phyloP scores from a whole-genome alignment of 176 grass and related monocot genomes.

The Coix lacrymajobi region DNA sequence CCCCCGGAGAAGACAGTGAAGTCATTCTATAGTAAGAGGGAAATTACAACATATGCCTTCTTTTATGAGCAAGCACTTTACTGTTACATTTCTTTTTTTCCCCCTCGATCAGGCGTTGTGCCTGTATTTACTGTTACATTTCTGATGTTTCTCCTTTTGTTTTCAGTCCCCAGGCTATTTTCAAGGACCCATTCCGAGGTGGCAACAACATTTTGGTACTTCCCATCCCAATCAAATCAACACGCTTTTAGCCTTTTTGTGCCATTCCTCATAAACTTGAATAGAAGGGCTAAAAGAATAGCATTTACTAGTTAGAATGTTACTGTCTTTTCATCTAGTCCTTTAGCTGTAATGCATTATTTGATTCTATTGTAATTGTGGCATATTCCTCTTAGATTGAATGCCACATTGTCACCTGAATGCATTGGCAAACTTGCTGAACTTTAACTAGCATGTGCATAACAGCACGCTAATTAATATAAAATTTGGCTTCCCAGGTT shows the following conservation, averaged over 20 bases:
- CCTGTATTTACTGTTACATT: not conserved
- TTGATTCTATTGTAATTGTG: not conserved
- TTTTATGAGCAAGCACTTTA: not conserved
- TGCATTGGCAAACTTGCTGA: not conserved
- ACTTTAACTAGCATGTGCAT: not conserved
- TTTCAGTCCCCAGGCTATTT: constrained; percentile 89
- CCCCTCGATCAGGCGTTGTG: too few species aligned
- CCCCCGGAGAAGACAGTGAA: constrained; percentile 98
- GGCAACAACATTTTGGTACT: constrained; percentile 93
- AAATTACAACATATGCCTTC: not conserved
- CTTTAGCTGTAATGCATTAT: not conserved
- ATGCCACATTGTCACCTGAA: not conserved
- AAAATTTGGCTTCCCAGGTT: constrained; percentile 36
- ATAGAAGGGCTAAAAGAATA: not conserved
- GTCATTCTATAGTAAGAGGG: constrained; percentile 92
- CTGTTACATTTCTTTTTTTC: too few species aligned
- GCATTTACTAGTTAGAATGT: not conserved
- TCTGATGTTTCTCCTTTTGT: not conserved
- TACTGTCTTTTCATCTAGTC: not conserved
- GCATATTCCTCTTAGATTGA: not conserved
- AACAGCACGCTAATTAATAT: not conserved
- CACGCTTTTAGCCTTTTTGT: not conserved
- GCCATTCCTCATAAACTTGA: not conserved
- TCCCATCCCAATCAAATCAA: not conserved
- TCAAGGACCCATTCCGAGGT: constrained; percentile 97